These are phyloP conservation scores for Pyronema omphalodes DNA, from an alignment of 495 filamentous ascomycete species.

Conservation along the genomic window DNA sequence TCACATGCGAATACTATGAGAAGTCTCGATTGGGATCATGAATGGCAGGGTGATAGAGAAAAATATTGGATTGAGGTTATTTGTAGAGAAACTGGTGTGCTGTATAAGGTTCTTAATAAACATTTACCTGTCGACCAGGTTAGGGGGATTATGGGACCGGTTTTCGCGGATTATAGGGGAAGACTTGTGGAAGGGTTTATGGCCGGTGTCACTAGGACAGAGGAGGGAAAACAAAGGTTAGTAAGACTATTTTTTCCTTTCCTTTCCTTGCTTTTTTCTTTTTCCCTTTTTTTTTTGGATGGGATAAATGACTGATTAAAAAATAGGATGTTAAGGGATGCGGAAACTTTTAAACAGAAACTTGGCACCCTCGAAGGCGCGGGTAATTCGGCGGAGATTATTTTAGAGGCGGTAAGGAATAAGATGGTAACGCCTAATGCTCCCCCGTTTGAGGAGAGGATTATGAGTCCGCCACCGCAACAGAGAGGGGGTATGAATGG, in stretches of 20 bases:
- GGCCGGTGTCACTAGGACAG: constrained; percentile 45
- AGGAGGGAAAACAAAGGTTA: constrained; percentile 54
- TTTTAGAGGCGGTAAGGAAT: constrained; percentile 46
- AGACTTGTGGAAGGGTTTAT: constrained; percentile 62
- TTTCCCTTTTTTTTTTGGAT: constrained; percentile 11
- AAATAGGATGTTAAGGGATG: constrained; percentile 59
- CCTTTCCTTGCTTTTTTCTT: too few species aligned
- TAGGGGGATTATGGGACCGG: constrained; percentile 70
- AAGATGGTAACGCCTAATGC: constrained; percentile 31
- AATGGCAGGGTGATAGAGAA: constrained; percentile 17
- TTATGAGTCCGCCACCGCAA: neutral
- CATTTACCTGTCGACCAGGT: constrained; percentile 66
- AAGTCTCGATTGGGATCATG: constrained; percentile 51
- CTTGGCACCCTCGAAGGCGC: constrained; percentile 69
- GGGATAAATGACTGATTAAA: too few species aligned
- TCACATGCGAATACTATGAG: constrained; percentile 58
- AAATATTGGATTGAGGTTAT: constrained; percentile 83
- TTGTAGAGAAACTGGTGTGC: constrained; percentile 67
- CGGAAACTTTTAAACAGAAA: constrained; percentile 52
- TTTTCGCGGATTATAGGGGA: constrained; percentile 71
- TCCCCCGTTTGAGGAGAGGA: neutral
- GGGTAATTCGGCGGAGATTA: constrained; percentile 45
- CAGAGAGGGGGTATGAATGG: neutral
- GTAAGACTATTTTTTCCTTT: too few species aligned
- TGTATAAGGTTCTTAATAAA: constrained; percentile 75